phyloP scores from a whole-genome alignment of 2,329 filamentous ascomycete species.

The Aspergillus uvarum region DNA sequence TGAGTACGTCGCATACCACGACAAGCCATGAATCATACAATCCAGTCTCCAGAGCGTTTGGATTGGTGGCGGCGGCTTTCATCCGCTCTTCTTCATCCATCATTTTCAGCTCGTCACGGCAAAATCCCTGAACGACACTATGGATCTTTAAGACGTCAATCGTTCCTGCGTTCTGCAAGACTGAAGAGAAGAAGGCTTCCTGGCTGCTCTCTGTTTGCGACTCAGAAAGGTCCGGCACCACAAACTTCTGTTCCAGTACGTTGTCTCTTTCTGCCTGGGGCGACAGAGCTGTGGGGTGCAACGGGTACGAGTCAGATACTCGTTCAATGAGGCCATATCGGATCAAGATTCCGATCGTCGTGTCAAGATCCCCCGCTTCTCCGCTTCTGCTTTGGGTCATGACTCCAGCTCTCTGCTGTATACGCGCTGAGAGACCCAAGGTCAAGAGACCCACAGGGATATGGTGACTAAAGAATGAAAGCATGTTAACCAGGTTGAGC shows the following conservation, averaged over 20 bases:
- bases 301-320: conserved; percentile 34
- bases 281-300: conserved; percentile 18
- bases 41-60: conserved; percentile 25
- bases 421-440: conserved; percentile 49
- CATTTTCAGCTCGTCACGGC: conserved; percentile 47
- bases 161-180: conserved; percentile 28
- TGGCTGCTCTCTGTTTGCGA: conserved; percentile 38
- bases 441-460: conserved; percentile 66
- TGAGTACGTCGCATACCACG: conserved; percentile 43
- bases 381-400: conserved; percentile 36
- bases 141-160: conserved; percentile 51
- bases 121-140: conserved; percentile 49
- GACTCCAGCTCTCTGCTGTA: conserved; percentile 37
- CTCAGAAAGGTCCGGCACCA: conserved; percentile 31
- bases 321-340: conserved; percentile 48
- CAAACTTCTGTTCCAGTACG: conserved; percentile 21
- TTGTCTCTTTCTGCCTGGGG: conserved; percentile 25
- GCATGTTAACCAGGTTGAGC: conserved; percentile 62
- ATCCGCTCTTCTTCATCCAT: conserved; percentile 31
- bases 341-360: conserved; percentile 47
- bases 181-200: conserved; percentile 31
- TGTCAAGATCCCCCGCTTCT: conserved; percentile 45
- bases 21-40: conserved; percentile 46
- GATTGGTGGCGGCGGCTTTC: neutral
- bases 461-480: conserved; percentile 65